Evolutionary conservation across 2,329 filamentous ascomycete species (phyloP), one percentile per base, ranked within the genome.

Genomic region (Pochonia chlamydosporia): DNA sequence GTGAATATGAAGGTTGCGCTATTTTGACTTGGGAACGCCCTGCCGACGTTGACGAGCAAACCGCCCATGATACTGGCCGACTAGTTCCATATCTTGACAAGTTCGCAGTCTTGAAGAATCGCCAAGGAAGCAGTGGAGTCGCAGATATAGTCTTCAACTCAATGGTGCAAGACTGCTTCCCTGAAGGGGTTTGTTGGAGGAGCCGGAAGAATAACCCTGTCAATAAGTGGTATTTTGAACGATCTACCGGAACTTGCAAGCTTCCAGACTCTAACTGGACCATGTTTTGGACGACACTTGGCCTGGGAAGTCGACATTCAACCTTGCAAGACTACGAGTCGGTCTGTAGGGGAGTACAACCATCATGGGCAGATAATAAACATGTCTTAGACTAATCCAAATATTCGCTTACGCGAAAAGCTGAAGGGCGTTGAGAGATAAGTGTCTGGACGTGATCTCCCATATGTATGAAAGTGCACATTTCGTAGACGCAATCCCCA

Each of bases 181-280:
- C 91, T 0, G 68, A 81, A 3, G 93, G 93, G 1, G 87, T 97
- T 2, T 95, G 91, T 60, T 99, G 93, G 93, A 77, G 91, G 48
- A 95, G 88, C 62, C 76, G 93, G 44, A 86, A 85, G 60, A 82
- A 91, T 62, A 97, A 99, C 61, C 92, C 91, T 0, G 93, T 99
- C 4, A 99, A 99, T 63, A 96, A 96, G 63, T 99, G 93, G 93
- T 99, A 99, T 65, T 96, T 97, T 68, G 93, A 99, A 68, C 78
- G 93, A 41, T 89, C 88, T 3, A 72, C 79, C 41, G 93, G 93
- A 0, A 91, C 84, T 2, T 87, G 84, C 76, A 93, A 95, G 68
- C 69, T 99, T 31, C 75, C 78, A 1, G 82, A 79, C n/a, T 87
- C 80, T 40, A 85, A 91, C 56, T 99, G 93, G 93, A 89, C 90